Percentiles rank a stretch among this genome's conserved stretches.
These are phyloP conservation scores for Dunaliella primolecta DNA, from an alignment of 139 green algal species.

Conservation along the genomic window DNA sequence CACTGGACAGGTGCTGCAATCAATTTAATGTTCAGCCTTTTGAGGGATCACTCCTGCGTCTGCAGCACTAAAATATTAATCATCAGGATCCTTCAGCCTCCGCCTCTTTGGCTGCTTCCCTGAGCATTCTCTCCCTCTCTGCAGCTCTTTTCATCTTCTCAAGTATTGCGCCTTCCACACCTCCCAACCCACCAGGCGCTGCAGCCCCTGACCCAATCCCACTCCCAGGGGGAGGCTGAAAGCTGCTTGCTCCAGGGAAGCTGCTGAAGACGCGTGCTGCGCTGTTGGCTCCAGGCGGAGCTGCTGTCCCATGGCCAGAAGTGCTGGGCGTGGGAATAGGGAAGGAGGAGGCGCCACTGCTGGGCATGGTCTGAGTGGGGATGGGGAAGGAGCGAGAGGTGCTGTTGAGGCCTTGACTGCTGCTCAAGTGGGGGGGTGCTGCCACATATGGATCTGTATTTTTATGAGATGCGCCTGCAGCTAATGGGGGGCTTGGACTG, in stretches of 20 bases:
- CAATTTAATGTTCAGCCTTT: no score
- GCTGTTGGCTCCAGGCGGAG: background rate
- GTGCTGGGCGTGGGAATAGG: background rate
- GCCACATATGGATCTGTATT: background rate
- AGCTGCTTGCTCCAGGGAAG: conserved; percentile 12
- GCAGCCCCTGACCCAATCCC: background rate
- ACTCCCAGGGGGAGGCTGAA: background rate
- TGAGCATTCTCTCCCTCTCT: conserved; percentile 1
- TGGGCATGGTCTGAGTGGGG: background rate
- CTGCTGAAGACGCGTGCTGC: conserved; percentile 8
- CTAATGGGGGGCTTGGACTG: no score
- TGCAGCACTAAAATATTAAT: no score
- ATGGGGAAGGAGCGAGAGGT: background rate
- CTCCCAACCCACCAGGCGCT: background rate
- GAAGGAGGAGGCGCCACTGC: background rate
- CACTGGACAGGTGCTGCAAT: no score
- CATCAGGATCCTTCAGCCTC: background rate
- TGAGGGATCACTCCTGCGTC: no score
- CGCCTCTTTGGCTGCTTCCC: background rate
- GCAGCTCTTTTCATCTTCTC: conserved; percentile 22
- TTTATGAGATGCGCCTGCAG: no score
- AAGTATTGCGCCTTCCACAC: conserved; percentile 16
- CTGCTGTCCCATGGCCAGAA: background rate
- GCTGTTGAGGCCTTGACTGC: background rate
- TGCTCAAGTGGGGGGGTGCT: background rate